Evolutionary conservation across 192 early-diverging fungal species (phyloP).

Genomic region (Coemansia sp.): DNA sequence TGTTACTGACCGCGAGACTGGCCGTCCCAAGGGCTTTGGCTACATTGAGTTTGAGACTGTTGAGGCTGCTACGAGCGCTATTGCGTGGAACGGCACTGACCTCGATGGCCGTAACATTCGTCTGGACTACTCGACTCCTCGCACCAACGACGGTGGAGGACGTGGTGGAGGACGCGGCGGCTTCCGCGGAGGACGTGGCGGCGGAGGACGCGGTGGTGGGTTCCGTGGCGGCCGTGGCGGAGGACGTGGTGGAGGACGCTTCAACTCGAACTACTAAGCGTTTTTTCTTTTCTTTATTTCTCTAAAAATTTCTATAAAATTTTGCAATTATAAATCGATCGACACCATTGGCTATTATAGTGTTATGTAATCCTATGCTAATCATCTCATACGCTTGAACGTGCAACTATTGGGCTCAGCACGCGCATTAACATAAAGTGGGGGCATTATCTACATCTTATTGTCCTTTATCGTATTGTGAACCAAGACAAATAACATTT

Average conservation of each 20-base stretch:
- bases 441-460: too few species aligned
- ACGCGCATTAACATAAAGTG: too few species aligned
- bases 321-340: too few species aligned
- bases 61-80: slow-evolving; percentile 92
- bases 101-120: slow-evolving; percentile 81
- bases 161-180: slow-evolving; percentile 51
- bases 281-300: background rate
- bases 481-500: too few species aligned
- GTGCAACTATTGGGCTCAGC: too few species aligned
- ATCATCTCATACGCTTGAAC: too few species aligned
- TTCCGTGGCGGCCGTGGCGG: slow-evolving; percentile 50
- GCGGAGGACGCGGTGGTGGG: slow-evolving; percentile 53
- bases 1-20: slow-evolving; percentile 73
- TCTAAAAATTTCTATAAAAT: background rate
- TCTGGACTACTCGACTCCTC: slow-evolving; percentile 75
- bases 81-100: slow-evolving; percentile 76
- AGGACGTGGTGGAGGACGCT: slow-evolving; percentile 9
- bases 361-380: too few species aligned
- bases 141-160: slow-evolving; percentile 40
- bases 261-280: slow-evolving; percentile 12
- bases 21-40: slow-evolving; percentile 90
- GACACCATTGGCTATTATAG: too few species aligned
- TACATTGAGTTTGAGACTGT: slow-evolving; percentile 92
- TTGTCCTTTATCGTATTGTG: too few species aligned
- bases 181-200: slow-evolving; percentile 44